These are phyloP conservation scores for Boletales sp. DNA, from an alignment of 768 basidiomycete genomes.

Conservation along the genomic window DNA sequence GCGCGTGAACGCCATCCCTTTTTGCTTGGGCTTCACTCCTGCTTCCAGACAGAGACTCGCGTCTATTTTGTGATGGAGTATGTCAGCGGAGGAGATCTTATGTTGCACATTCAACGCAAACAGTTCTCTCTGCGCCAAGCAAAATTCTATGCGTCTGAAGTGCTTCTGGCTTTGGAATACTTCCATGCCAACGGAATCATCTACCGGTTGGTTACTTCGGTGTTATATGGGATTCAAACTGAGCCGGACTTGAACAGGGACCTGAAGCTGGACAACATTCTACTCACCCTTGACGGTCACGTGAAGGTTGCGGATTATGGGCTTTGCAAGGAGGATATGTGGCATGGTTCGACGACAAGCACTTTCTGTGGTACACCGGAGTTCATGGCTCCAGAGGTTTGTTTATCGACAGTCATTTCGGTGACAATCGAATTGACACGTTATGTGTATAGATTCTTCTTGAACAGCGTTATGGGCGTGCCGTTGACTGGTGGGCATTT, in stretches of 20 bases:
- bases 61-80: constrained; percentile 99
- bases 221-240: background rate
- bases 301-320: constrained; percentile 99
- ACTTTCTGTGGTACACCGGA: constrained; percentile 99
- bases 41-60: constrained; percentile 99
- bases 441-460: constrained; percentile 71
- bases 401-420: constrained; percentile 10
- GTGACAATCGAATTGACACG: background rate
- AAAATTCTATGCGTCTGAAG: constrained; percentile 98
- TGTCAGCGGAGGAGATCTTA: constrained; percentile 96
- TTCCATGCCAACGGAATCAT: constrained; percentile 99
- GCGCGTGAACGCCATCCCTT: constrained; percentile 97
- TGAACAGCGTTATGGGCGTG: constrained; percentile 98
- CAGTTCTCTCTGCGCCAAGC: constrained; percentile 98
- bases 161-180: constrained; percentile 92
- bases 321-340: constrained; percentile 99
- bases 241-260: constrained; percentile 52
- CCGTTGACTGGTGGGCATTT: constrained; percentile 99
- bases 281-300: constrained; percentile 94
- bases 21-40: constrained; percentile 93
- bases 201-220: constrained; percentile 66
- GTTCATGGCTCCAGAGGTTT: constrained; percentile 98
- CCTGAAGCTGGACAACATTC: constrained; percentile 96
- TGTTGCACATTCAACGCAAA: constrained; percentile 98
- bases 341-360: constrained; percentile 91